Evolutionary conservation across 179 eudicot species (phyloP).

Genomic region (Actinidia arguta): DNA sequence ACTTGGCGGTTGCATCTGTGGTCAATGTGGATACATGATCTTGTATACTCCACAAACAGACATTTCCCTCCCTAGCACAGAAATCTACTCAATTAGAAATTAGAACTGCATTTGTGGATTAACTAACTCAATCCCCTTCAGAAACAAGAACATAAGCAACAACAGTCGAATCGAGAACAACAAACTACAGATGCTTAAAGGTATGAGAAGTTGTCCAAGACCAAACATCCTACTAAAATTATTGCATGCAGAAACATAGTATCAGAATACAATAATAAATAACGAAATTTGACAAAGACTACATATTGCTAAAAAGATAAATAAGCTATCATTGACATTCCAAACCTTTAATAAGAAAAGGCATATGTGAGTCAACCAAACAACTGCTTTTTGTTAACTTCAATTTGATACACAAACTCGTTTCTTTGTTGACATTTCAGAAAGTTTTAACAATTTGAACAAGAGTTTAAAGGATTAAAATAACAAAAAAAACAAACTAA

Average conservation of each 20-base stretch:
- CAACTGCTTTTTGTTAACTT: no score
- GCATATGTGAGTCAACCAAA: no score
- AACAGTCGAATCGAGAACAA: not conserved
- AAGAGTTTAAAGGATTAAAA: slow-evolving; percentile 15
- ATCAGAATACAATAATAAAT: not conserved
- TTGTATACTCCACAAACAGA: slow-evolving; percentile 91
- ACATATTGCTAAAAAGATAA: not conserved
- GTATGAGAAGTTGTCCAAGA: not conserved
- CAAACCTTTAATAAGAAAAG: no score
- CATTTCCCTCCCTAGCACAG: slow-evolving; percentile 79
- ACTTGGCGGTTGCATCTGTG: slow-evolving; percentile 56
- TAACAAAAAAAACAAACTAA: not conserved
- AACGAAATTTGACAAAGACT: not conserved
- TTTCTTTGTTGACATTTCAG: no score
- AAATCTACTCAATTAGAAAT: not conserved
- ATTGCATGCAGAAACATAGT: not conserved
- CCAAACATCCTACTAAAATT: not conserved
- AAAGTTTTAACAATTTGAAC: not conserved
- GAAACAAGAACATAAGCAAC: slow-evolving; percentile 6
- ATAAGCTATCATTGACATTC: not conserved
- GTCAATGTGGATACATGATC: slow-evolving; percentile 84
- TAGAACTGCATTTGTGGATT: not conserved
- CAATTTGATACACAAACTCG: no score
- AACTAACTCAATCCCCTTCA: not conserved
- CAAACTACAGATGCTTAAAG: not conserved